Evolutionary conservation across 805 yeast genomes (phyloP), one percentile per base, ranked within the genome.

Genomic region (Sungouiozyma intestinalis): DNA sequence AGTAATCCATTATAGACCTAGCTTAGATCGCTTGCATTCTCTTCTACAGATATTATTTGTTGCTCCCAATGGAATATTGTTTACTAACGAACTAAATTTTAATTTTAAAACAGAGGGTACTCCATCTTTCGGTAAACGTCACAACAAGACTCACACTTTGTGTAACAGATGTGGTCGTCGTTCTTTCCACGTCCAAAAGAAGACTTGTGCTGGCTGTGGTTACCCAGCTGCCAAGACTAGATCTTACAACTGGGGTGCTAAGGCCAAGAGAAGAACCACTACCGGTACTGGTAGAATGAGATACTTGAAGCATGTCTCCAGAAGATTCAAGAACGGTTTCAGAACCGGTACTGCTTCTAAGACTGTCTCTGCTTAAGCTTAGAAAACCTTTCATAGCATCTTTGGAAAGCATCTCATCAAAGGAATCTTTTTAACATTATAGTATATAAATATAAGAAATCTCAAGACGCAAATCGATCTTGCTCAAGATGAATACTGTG

Each of bases 231-330:
- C 97, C 64, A 92, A 92, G 79, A 71, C 83, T 74, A 88, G 98
- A 85, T 81, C 85, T 66, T 83, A 76, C 95, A 92, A 90, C 96
- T 90, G 98, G 98, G 95, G 94, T 72, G 73, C 74, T 60, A 90
- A 90, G 84, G 95, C 97, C 68, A 85, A 88, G 83, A 86, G 98
- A 86, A 87, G 98, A 85, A 83, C 85, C 74, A 92, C 98, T 60
- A 88, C 97, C 62, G 98, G 98, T 79, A 81, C 97, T 71, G 98
- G 98, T 75, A 92, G 98, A 77, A 85, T 86, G 94, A 77, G 88
- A 72, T 79, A 90, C 87, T 81, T 92, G 74, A 90, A 90, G 80
- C 81, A 80, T 74, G 95, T 90, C 64, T 74, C 92, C 62, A 87
- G 97, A 81, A 85, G 86, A 78, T 90, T 88, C 84, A 85, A 88